These are phyloP conservation scores for Entomortierella chlamydospora DNA, from an alignment of 192 early-diverging fungal species.

Conservation along the genomic window DNA sequence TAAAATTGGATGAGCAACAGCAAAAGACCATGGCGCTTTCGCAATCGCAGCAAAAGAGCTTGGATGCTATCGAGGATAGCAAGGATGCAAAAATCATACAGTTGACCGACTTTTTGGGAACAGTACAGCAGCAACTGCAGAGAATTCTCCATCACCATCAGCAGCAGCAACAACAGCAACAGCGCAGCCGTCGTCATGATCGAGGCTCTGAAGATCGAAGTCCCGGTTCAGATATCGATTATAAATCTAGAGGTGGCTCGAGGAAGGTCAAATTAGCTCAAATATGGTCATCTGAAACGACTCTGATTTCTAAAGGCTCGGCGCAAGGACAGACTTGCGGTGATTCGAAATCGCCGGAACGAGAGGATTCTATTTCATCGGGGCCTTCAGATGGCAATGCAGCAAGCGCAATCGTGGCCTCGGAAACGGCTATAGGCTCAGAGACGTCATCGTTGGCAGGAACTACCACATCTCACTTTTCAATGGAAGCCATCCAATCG, in stretches of 20 bases:
- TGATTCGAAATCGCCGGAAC: neutral
- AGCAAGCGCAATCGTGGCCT: neutral
- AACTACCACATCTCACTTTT: neutral
- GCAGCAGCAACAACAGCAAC: constrained; percentile 6
- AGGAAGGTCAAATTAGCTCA: constrained; percentile 6
- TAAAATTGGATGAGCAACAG: constrained; percentile 44
- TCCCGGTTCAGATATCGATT: neutral
- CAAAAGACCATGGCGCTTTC: constrained; percentile 32
- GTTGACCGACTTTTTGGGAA: constrained; percentile 9
- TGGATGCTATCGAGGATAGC: neutral
- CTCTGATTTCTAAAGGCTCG: constrained; percentile 6
- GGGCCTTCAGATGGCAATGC: constrained; percentile 6
- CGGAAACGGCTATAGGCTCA: neutral
- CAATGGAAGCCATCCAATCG: constrained; percentile 24
- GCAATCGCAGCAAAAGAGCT: constrained; percentile 26
- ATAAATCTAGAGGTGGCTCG: neutral
- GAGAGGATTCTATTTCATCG: constrained; percentile 22
- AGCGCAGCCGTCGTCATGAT: neutral
- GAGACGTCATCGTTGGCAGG: neutral
- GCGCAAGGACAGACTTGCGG: neutral
- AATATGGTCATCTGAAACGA: constrained; percentile 19
- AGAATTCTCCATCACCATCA: constrained; percentile 25
- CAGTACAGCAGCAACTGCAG: constrained; percentile 20
- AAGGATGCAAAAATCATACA: constrained; percentile 15
- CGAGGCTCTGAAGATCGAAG: neutral